Evolutionary conservation across 1,139 yeast genomes (phyloP).

Genomic region (Scheffersomyces quercinus): DNA sequence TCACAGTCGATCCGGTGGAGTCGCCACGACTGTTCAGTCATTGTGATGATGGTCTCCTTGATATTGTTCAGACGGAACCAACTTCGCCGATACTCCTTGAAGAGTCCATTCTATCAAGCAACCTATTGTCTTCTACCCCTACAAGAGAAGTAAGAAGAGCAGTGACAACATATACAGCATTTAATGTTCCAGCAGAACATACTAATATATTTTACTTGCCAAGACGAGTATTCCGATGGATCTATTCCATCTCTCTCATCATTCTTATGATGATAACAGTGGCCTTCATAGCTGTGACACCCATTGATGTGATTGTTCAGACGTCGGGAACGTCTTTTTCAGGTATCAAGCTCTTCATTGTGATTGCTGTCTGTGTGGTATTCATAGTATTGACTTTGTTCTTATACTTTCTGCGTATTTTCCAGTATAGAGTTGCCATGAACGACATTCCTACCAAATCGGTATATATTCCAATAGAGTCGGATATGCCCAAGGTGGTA

Average conservation of each 20-base stretch:
- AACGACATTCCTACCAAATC: conserved; percentile 72
- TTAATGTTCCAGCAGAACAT: conserved; percentile 4
- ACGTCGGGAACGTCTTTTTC: conserved; percentile 56
- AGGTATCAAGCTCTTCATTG: conserved; percentile 70
- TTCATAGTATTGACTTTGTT: conserved; percentile 52
- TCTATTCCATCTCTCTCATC: conserved; percentile 56
- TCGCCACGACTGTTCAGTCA: too few species aligned
- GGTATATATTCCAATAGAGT: conserved; percentile 64
- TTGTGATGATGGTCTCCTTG: too few species aligned
- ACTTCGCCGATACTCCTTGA: too few species aligned
- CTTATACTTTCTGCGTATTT: conserved; percentile 55
- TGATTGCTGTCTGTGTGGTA: conserved; percentile 68
- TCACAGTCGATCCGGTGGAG: too few species aligned
- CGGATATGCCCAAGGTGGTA: conserved; percentile 60
- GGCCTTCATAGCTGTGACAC: conserved; percentile 65
- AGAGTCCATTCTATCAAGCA: background rate
- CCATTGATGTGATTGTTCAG: conserved; percentile 74
- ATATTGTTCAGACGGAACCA: too few species aligned
- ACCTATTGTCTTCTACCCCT: background rate
- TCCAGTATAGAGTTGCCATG: conserved; percentile 57
- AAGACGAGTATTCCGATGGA: conserved; percentile 44
- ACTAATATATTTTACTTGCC: conserved; percentile 28
- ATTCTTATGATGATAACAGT: conserved; percentile 48
- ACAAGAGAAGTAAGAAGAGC: background rate
- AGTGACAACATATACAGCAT: conserved; percentile 6